phyloP scores from a whole-genome alignment of 805 yeast species.

The Candida taoyuanica region DNA sequence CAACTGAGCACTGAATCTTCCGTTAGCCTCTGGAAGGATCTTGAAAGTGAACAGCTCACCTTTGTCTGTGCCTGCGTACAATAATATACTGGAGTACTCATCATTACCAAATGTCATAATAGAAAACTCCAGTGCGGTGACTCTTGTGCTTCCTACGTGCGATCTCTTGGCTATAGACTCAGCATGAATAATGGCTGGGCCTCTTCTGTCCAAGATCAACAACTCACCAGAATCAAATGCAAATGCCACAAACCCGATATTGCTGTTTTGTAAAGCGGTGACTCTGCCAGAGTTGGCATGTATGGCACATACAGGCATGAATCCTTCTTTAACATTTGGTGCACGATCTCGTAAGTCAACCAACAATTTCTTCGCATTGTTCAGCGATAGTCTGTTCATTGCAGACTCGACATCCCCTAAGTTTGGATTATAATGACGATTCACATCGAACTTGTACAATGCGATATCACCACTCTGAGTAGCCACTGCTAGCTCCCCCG shows the following conservation, averaged over 20 bases:
- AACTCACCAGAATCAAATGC: constrained; percentile 76
- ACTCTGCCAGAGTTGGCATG: constrained; percentile 45
- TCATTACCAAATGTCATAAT: constrained; percentile 66
- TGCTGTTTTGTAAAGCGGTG: constrained; percentile 60
- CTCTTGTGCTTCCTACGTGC: constrained; percentile 26
- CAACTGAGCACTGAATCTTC: constrained; percentile 54
- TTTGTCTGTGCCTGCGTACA: constrained; percentile 69
- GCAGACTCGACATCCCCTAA: constrained; percentile 29
- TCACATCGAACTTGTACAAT: constrained; percentile 64
- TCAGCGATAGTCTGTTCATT: constrained; percentile 28
- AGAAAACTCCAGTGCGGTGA: constrained; percentile 68
- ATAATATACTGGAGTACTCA: constrained; percentile 62
- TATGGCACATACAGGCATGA: constrained; percentile 49
- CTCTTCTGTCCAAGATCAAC: constrained; percentile 71
- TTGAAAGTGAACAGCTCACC: constrained; percentile 70
- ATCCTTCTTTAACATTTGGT: constrained; percentile 52
- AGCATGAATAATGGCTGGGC: constrained; percentile 62
- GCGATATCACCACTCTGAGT: constrained; percentile 68
- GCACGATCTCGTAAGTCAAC: constrained; percentile 53
- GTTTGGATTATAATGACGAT: constrained; percentile 39
- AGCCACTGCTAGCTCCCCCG: constrained; percentile 70
- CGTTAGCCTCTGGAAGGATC: constrained; percentile 57
- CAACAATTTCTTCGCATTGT: constrained; percentile 26
- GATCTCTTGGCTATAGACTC: constrained; percentile 30
- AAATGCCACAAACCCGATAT: constrained; percentile 79